Percentiles rank a stretch among this genome's conserved stretches.
phyloP scores from a whole-genome alignment of 208 protist genomes.

The Crithidia acanthocephali region DNA sequence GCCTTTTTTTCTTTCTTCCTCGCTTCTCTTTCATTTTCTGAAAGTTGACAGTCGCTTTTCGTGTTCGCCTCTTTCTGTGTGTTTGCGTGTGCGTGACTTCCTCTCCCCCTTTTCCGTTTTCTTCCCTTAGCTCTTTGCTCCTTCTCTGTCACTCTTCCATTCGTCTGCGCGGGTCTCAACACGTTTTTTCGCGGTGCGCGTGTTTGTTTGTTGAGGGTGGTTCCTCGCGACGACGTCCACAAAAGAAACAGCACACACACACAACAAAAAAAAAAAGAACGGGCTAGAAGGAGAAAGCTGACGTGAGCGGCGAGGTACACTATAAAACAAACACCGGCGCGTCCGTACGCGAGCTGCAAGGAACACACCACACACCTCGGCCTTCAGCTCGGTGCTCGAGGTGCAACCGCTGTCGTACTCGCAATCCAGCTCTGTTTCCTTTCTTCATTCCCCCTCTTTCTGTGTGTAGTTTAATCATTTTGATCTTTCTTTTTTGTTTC shows the following conservation, averaged over 20 bases:
- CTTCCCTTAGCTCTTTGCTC: not conserved
- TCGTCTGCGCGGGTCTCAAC: not conserved
- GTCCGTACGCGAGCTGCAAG: not conserved
- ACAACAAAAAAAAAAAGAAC: too few species aligned
- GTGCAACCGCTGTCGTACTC: not conserved
- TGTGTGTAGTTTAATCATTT: too few species aligned
- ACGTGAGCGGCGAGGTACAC: too few species aligned
- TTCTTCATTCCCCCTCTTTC: not conserved
- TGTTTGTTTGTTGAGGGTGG: not conserved
- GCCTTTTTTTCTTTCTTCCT: not conserved
- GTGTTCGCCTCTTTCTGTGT: not conserved
- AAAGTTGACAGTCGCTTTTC: not conserved
- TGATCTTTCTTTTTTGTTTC: too few species aligned
- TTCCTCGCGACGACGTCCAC: not conserved
- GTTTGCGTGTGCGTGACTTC: not conserved
- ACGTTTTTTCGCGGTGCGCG: not conserved
- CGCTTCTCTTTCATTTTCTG: not conserved
- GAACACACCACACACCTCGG: not conserved
- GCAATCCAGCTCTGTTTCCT: not conserved
- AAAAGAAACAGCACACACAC: not conserved
- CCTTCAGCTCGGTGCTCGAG: too few species aligned
- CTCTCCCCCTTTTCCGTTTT: conserved; percentile 5
- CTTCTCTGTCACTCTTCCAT: conserved; percentile 5
- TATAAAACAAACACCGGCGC: not conserved
- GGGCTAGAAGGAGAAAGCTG: too few species aligned